A percentile compares a stretch with the other conserved stretches of the same genome.
Evolutionary conservation across 306 rosid species (phyloP).

Genomic region (Vicia faba): DNA sequence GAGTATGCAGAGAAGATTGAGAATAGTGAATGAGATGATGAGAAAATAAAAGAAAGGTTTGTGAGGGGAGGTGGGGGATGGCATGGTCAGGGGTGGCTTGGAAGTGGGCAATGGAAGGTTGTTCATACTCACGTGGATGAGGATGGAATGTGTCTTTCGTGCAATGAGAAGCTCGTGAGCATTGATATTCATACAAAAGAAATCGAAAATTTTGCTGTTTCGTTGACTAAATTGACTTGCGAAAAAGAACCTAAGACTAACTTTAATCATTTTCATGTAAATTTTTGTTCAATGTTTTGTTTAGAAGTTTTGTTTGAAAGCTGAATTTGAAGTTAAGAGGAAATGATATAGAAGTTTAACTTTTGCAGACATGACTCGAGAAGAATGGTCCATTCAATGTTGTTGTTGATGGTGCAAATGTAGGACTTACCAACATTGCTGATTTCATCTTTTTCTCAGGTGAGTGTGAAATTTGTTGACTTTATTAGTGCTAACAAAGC

Average conservation of each 20-base stretch:
- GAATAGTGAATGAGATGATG: slow-evolving; percentile 60
- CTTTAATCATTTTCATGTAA: slow-evolving; percentile 71
- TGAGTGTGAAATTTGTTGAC: slow-evolving; percentile 39
- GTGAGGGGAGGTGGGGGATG: slow-evolving; percentile 88
- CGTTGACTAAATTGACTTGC: slow-evolving; percentile 69
- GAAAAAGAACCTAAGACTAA: slow-evolving; percentile 55
- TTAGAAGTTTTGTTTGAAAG: too few relatives aligned
- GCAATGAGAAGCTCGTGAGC: slow-evolving; percentile 72
- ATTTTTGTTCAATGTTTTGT: slow-evolving; percentile 36
- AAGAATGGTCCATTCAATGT: slow-evolving; percentile 86
- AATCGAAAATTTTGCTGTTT: slow-evolving; percentile 70
- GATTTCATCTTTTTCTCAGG: slow-evolving; percentile 69
- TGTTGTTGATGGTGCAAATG: slow-evolving; percentile 91
- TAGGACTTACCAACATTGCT: slow-evolving; percentile 52
- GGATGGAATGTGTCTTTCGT: slow-evolving; percentile 61
- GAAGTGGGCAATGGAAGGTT: slow-evolving; percentile 81
- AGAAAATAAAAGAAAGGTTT: slow-evolving; percentile 57
- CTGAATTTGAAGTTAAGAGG: slow-evolving; percentile 4
- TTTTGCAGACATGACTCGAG: slow-evolving; percentile 80
- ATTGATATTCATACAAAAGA: slow-evolving; percentile 87
- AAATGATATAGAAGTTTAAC: slow-evolving; percentile 55
- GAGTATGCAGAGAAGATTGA: slow-evolving; percentile 57
- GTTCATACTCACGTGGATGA: slow-evolving; percentile 64
- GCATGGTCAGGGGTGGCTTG: slow-evolving; percentile 98
- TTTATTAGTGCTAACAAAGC: slow-evolving; percentile 30